Evolutionary conservation across 345 rosid genomes (phyloP).

Genomic region (Dipteronia sinensis): DNA sequence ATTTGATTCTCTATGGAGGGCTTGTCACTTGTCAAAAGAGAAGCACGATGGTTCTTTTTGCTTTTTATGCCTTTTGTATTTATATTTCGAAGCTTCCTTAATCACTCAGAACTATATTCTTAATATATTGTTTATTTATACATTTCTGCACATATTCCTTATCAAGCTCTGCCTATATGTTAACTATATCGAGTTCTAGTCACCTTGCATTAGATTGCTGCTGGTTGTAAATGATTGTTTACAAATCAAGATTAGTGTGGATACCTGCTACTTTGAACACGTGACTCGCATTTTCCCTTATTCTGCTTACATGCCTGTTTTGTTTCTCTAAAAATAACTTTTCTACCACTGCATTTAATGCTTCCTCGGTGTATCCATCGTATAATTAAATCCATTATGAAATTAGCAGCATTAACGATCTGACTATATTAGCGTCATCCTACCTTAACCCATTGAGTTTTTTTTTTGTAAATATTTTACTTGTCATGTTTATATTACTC

Average conservation of each 20-base stretch:
- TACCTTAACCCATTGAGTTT: too few relatives aligned
- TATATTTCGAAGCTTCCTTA: background rate
- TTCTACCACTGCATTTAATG: background rate
- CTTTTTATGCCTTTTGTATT: background rate
- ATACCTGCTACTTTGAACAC: background rate
- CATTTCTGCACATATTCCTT: background rate
- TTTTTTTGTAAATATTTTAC: too few relatives aligned
- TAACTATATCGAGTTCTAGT: background rate
- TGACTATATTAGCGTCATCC: background rate
- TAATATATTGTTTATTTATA: background rate
- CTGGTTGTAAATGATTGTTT: background rate
- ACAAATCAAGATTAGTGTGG: background rate
- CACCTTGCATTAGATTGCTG: background rate
- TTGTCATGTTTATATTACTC: too few relatives aligned
- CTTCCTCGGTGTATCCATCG: background rate
- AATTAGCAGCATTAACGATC: background rate
- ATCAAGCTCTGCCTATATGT: background rate
- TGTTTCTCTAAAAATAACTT: background rate
- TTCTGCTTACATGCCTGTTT: background rate
- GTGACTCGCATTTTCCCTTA: background rate
- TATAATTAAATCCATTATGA: background rate
- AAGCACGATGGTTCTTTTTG: background rate
- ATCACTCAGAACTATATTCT: background rate
- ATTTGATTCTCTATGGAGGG: background rate
- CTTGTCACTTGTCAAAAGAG: background rate